Conservation (phyloP, 208 protist species). For the Crithidia mellificae region DNA sequence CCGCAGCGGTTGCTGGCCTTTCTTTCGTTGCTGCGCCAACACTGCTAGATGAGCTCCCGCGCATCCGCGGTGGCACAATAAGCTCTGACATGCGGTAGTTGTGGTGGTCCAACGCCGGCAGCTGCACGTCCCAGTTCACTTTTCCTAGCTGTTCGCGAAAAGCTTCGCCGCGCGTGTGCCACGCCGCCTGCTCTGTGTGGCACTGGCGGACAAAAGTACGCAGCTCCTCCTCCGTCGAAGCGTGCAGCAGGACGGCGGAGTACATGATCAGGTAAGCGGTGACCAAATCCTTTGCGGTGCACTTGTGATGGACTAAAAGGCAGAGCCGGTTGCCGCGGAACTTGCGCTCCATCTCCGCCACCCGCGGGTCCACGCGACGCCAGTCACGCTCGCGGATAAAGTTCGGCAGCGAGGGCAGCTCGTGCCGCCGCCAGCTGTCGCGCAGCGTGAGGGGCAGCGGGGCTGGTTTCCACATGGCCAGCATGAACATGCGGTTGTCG, state of each 20-base stretch:
- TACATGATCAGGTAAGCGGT: constrained; percentile 75
- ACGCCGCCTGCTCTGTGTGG: constrained; percentile 46
- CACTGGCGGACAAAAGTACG: constrained; percentile 58
- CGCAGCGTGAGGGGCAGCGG: constrained; percentile 43
- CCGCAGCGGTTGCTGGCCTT: background rate
- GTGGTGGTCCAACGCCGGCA: constrained; percentile 67
- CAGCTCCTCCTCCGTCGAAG: constrained; percentile 41
- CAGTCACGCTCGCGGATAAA: constrained; percentile 24
- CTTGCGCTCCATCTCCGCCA: constrained; percentile 21
- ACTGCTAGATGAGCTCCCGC: background rate
- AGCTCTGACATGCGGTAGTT: constrained; percentile 67
- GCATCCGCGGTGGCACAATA: constrained; percentile 35
- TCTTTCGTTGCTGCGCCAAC: background rate
- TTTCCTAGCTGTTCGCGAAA: constrained; percentile 40
- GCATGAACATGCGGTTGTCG: constrained; percentile 61
- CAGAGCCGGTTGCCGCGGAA: constrained; percentile 48
- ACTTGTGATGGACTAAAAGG: constrained; percentile 72
- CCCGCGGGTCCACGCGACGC: constrained; percentile 12
- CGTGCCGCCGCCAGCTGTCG: constrained; percentile 54
- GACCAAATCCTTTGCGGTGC: constrained; percentile 56
- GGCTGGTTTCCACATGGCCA: constrained; percentile 67
- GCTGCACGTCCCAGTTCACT: constrained; percentile 71
- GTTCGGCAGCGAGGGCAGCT: constrained; percentile 34
- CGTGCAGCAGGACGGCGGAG: constrained; percentile 61
- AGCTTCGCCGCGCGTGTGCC: constrained; percentile 25